Conservation (phyloP, 1,284 basidiomycete genomes). For the Leccinum cinnamomeum region DNA sequence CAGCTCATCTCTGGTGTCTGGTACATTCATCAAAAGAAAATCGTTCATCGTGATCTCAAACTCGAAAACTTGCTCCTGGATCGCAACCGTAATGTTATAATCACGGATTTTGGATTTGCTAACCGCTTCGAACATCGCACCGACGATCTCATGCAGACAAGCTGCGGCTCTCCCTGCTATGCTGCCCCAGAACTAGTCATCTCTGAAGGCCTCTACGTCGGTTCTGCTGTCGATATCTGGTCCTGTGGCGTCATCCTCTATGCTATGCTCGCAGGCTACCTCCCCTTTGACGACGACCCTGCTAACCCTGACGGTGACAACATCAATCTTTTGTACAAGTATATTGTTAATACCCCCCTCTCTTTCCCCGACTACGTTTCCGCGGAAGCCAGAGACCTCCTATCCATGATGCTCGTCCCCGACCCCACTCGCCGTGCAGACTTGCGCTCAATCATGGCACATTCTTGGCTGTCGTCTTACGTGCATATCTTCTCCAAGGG, state of each 20-base stretch:
- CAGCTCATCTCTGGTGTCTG: constrained; percentile 98
- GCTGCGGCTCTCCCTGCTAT: constrained; percentile 97
- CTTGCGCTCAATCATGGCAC: constrained; percentile 75
- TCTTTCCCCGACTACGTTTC: constrained; percentile 95
- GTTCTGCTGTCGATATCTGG: constrained; percentile 99
- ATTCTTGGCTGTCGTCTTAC: constrained; percentile 80
- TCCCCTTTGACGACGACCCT: constrained; percentile 99
- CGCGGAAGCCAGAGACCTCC: constrained; percentile 69
- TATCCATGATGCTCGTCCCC: constrained; percentile 86
- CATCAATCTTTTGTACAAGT: constrained; percentile 99
- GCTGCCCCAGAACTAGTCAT: constrained; percentile 99
- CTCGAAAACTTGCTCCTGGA: constrained; percentile 98
- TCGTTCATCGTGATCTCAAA: constrained; percentile 98
- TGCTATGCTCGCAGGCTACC: constrained; percentile 98
- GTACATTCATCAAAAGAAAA: constrained; percentile 99
- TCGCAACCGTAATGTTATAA: constrained; percentile 97
- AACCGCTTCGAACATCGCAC: constrained; percentile 92
- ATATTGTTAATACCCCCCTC: constrained; percentile 95
- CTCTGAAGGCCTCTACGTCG: constrained; percentile 95
- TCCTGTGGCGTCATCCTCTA: constrained; percentile 99
- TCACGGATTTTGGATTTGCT: constrained; percentile 99
- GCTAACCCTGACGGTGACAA: constrained; percentile 99
- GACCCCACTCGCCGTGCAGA: constrained; percentile 76
- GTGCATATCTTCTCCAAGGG: constrained; percentile 64
- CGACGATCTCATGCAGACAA: constrained; percentile 98